Evolutionary conservation across 805 yeast species (phyloP).

Genomic region (Tetrapisispora phaffii): DNA sequence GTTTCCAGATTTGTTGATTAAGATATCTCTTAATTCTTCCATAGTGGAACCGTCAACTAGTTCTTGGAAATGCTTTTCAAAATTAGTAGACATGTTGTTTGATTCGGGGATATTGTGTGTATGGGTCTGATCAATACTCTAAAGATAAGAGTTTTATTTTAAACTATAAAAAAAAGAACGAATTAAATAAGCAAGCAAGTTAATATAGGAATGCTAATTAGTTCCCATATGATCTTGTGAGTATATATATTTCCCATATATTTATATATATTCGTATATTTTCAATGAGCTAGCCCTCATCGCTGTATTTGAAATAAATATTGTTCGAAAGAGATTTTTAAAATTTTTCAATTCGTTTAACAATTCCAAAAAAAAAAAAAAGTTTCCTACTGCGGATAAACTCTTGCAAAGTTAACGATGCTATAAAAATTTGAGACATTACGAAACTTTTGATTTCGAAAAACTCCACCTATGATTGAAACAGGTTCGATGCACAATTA

Average conservation of each 20-base stretch:
- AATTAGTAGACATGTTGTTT: slow-evolving; percentile 29
- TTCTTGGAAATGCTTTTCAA: slow-evolving; percentile 30
- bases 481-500: too few species aligned
- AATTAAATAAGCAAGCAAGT: too few species aligned
- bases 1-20: slow-evolving; percentile 41
- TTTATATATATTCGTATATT: not conserved
- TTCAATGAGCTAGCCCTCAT: not conserved
- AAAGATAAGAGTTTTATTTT: too few species aligned
- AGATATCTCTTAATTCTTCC: slow-evolving; percentile 64
- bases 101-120: not conserved
- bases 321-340: not conserved
- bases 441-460: too few species aligned
- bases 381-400: not conserved
- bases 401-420: too few species aligned
- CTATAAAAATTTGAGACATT: too few species aligned
- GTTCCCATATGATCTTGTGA: not conserved
- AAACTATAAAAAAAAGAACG: too few species aligned
- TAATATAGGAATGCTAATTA: too few species aligned
- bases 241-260: not conserved
- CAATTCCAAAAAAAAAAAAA: not conserved
- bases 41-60: slow-evolving; percentile 35
- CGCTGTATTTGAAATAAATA: not conserved
- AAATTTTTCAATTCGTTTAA: slow-evolving; percentile 1
- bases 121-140: too few species aligned
- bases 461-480: too few species aligned